Percentiles rank a stretch among this genome's conserved stretches.
Conservation (phyloP, 441 rosid genomes). For the Flueggea neowawraea region DNA sequence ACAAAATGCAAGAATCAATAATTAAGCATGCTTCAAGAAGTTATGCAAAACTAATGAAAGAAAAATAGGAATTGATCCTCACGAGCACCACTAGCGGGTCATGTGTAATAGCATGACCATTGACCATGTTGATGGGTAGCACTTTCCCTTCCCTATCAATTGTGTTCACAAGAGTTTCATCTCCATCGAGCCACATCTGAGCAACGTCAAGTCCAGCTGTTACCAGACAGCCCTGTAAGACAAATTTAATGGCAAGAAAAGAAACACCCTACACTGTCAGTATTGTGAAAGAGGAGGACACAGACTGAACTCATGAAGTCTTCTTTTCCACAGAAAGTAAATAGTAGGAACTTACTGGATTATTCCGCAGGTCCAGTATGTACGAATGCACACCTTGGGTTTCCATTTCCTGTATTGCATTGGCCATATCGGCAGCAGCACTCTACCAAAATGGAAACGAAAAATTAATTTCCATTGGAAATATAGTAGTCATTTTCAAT, state of each 20-base stretch:
- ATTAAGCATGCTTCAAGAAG: no score
- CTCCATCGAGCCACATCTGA: constrained; percentile 87
- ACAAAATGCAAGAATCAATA: no score
- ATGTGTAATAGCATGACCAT: constrained; percentile 81
- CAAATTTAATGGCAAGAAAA: constrained; percentile 2
- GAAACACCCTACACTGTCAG: neutral
- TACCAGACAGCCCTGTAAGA: constrained; percentile 80
- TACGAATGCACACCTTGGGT: constrained; percentile 68
- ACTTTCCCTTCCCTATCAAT: constrained; percentile 73
- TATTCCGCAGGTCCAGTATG: constrained; percentile 84
- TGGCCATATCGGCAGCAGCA: constrained; percentile 79
- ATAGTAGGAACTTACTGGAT: constrained; percentile 47
- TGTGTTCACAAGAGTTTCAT: constrained; percentile 85
- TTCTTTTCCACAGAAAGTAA: neutral
- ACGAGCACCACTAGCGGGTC: constrained; percentile 93
- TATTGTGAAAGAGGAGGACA: constrained; percentile 6
- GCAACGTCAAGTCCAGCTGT: constrained; percentile 92
- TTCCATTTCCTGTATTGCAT: constrained; percentile 75
- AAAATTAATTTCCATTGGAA: neutral
- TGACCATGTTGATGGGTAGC: constrained; percentile 66
- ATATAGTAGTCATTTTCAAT: no score
- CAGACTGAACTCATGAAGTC: neutral
- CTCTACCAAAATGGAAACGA: constrained; percentile 38
- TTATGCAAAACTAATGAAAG: neutral
- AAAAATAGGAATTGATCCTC: constrained; percentile 20